phyloP scores from a whole-genome alignment of 495 filamentous ascomycete species.

The Aspergillus egyptiacus region DNA sequence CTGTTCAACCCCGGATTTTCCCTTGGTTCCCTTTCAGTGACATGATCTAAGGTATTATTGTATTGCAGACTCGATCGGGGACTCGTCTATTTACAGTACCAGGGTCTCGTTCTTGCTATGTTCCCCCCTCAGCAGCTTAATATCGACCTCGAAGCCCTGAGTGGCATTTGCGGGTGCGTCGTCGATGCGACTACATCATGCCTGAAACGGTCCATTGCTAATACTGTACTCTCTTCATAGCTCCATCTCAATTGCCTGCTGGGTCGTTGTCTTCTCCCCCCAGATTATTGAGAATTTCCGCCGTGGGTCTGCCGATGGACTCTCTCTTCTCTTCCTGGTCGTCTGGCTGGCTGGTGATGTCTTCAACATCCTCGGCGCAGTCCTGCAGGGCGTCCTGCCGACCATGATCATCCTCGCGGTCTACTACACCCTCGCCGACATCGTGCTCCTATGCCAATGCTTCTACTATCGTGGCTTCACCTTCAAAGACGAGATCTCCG shows the following conservation, averaged over 20 bases:
- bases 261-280: slow-evolving; percentile 96
- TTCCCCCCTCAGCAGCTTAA: slow-evolving; percentile 61
- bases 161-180: slow-evolving; percentile 76
- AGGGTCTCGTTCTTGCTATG: slow-evolving; percentile 41
- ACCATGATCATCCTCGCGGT: slow-evolving; percentile 95
- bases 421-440: slow-evolving; percentile 91
- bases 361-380: slow-evolving; percentile 90
- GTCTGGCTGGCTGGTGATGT: slow-evolving; percentile 92
- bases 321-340: slow-evolving; percentile 83
- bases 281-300: slow-evolving; percentile 96
- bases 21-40: not conserved
- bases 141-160: slow-evolving; percentile 79
- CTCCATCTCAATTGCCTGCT: slow-evolving; percentile 93
- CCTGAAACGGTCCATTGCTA: slow-evolving; percentile 3
- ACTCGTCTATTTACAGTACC: too few relatives aligned
- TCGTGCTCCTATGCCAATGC: slow-evolving; percentile 80
- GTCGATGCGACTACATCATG: not conserved
- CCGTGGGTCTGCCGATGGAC: slow-evolving; percentile 76
- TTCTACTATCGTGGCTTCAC: slow-evolving; percentile 91
- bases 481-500: slow-evolving; percentile 48
- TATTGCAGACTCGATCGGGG: too few relatives aligned
- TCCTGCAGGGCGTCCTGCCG: slow-evolving; percentile 88
- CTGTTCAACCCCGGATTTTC: slow-evolving; percentile 5
- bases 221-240: slow-evolving; percentile 43
- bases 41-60: too few relatives aligned